Evolutionary conservation across 1,139 yeast genomes (phyloP), one percentile per base, ranked within the genome.

Genomic region (Nakaseomyces sp.): DNA sequence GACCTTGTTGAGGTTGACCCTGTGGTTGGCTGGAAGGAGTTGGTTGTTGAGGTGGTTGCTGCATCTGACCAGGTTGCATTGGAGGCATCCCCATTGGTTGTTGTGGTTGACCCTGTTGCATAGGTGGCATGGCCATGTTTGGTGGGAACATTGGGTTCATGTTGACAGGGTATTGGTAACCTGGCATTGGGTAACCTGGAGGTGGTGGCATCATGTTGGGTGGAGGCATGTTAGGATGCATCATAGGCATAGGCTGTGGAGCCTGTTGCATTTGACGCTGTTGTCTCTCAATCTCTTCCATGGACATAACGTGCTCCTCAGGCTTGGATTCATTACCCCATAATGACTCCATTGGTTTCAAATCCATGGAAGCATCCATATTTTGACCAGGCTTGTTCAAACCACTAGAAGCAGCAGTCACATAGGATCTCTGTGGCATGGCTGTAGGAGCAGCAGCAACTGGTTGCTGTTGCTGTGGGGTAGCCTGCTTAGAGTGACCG

Each of bases 291-390:
- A 60, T 47, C 32, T 59, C 63, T 42, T 59, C 63, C 62, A 60
- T 57, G 6, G 64, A 57, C 40, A 60, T 40, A 19, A 53, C 53
- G 26, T 53, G 60, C 12, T 49, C 50, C 46, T 57, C 32, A 37
- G 53, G 41, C 36, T 46, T 44, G 31, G 50, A 37, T 43, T 46
- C 35, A 44, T 50, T 46, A 7, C 38, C 38, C 87, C 87, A 80
- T 41, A 80, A 58, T 2, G 84, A 77, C 41, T 79, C 83, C 73
- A 79, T 74, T 43, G 88, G 87, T 55, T 74, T 75, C 59, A 79
- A 58, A 22, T 75, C 74, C 36, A 68, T 65, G 20, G 69, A 65
- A 2, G 51, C 47, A 41, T 56, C 50, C 38, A 51, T 39, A 38
- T 50, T 37, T 12, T 45, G 18, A 52, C 50, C 15, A 44, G 46